Base-by-base conservation (phyloP, 2,329 filamentous ascomycete genomes). In the Teratosphaeria zuluensis region DNA sequence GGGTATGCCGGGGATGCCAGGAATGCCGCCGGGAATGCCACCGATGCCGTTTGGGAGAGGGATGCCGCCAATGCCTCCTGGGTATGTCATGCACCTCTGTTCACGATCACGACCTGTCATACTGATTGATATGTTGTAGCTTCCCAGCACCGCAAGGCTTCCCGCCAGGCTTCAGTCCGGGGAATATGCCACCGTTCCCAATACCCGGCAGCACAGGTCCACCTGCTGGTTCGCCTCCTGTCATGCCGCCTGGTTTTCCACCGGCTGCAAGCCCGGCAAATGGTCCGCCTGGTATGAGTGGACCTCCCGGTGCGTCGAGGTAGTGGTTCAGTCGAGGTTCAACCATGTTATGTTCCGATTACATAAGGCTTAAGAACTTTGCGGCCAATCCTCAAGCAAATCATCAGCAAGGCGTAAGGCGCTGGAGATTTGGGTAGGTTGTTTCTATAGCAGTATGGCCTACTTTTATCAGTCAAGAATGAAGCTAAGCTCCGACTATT, bases 201-300 rank as follows among this genome's bases (percentile, higher is more conserved):
- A 24, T 32, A 6, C n/a, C 32, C 3, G 54, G 54, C 24, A 16
- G 31, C 24, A 32, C 32, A 4, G 54, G 16, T 28, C 32, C 52
- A 31, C 52, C 52, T 31, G 28, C 52, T 35, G 52, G 52, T 12
- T 24, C 52, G 60, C 68, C 68, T 42, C 68, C 69, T 9, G 55
- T 53, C 35, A 62, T 65, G 57, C 57, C 53, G 35, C 62, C 56
- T n/a, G 62, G 62, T 30, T 65, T 64, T 30, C 64, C 60, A 24
- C 59, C 59, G 53, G 63, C 66, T 48, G 42, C 42, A 19, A 48
- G 42, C 19, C 42, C 42, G 16, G 42, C 42, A 48, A 48, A 48
- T 35, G 59, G 35, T 24, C 58, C 56, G 24, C 56, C 56, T 52
- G 61, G 51, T 4, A 60, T 63, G 58, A 60, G 58, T 38, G 63